These are phyloP conservation scores for Sparassis latifolia DNA, from an alignment of 1,284 basidiomycete species.

Conservation along the genomic window DNA sequence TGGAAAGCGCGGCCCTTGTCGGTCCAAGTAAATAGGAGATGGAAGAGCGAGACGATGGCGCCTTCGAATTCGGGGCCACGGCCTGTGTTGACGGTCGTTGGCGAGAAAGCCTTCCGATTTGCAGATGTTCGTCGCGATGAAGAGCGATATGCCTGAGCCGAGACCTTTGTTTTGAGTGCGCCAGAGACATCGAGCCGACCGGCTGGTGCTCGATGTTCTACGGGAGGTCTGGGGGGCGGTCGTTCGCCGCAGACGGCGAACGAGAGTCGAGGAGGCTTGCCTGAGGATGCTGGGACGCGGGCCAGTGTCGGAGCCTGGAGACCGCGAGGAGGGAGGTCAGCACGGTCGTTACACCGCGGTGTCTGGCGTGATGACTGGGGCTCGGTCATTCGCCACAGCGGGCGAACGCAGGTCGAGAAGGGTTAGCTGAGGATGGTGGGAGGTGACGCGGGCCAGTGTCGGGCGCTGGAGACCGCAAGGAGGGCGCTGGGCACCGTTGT, in stretches of 20 bases:
- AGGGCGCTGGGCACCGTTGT: too few relatives aligned
- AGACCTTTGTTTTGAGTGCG: conserved; percentile 99
- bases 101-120: conserved; percentile 98
- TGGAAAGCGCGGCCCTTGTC: conserved; percentile 96
- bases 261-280: neutral
- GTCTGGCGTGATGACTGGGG: too few relatives aligned
- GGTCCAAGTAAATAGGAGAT: conserved; percentile 97
- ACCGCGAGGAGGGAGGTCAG: too few relatives aligned
- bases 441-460: too few relatives aligned
- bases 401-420: neutral
- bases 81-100: conserved; percentile 96
- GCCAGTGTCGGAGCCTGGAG: neutral
- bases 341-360: too few relatives aligned
- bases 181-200: too few relatives aligned
- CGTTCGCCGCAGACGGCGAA: too few relatives aligned
- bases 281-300: conserved; percentile 3
- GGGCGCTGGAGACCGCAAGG: too few relatives aligned
- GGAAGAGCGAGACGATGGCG: conserved; percentile 94
- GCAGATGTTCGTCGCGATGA: conserved; percentile 99
- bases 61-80: conserved; percentile 98
- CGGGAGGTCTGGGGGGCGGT: too few relatives aligned
- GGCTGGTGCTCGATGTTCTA: too few relatives aligned
- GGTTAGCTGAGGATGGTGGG: too few relatives aligned
- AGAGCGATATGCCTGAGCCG: conserved; percentile 96
- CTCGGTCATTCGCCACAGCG: too few relatives aligned